Evolutionary conservation across 2,329 filamentous ascomycete genomes (phyloP), one percentile per base, ranked within the genome.

Genomic region (Cordyceps pruinosa): DNA sequence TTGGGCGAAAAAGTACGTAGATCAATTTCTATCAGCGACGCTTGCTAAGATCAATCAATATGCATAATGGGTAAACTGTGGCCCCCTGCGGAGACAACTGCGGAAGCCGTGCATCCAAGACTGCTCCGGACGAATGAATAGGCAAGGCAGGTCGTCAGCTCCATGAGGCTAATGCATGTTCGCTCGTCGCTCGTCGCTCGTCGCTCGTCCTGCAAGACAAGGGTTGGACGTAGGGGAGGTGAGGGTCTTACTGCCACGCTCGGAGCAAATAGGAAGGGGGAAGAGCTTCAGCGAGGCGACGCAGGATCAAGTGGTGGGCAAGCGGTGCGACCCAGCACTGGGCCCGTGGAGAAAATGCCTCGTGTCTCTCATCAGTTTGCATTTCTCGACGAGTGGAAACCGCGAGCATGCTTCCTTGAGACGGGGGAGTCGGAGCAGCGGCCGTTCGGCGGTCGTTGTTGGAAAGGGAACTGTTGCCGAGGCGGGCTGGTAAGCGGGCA

Each of bases 111-210:
- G 25, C 37, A 13, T 12, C 39, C 53, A 39, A 41, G 15, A 23
- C 34, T 34, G 50, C 26, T 35, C 32, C 13, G 21, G 46, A 28
- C 32, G 30, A 21, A 23, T 34, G 12, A 45, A 52, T 42, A 32
- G 9, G 42, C 9, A n/a, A 37, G 17, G 28, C 39, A 69, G 65
- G 32, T 65, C 63, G 39, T 63, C 62, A 47, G 71, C 66, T 39
- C 70, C 68, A 44, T 28, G 34, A 56, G 13, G 45, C 35, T 48
- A 42, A 49, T 49, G 53, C 44, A 49, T 42, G 39, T 13, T 42
- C 21, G n/a, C 12, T 21, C 39, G 9, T 9, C n/a, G n/a, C n/a
- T n/a, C n/a, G n/a, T n/a, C n/a, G n/a, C n/a, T n/a, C n/a, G n/a
- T n/a, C n/a, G n/a, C n/a, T n/a, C n/a, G n/a, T n/a, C n/a, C n/a